Conservation (phyloP, 2,329 filamentous ascomycete genomes). For the Calonectria crousiana region DNA sequence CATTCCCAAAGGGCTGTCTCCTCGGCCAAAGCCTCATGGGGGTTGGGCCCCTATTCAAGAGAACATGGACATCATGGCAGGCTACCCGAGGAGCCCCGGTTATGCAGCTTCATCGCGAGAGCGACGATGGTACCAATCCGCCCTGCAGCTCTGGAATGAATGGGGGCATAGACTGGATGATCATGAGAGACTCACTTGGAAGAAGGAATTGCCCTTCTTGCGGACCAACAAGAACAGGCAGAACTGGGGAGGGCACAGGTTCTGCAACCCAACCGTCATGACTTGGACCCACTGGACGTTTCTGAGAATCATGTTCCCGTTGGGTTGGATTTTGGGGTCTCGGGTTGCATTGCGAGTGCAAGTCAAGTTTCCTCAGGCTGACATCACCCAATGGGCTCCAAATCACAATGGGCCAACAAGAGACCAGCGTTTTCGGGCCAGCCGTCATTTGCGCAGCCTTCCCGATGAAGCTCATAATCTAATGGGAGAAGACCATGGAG, state of each 20-base stretch:
- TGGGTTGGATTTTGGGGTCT: not conserved
- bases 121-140: not conserved
- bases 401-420: not conserved
- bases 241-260: not conserved
- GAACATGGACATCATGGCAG: not conserved
- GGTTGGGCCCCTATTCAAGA: not conserved
- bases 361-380: not conserved
- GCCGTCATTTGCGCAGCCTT: not conserved
- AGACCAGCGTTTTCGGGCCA: not conserved
- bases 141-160: not conserved
- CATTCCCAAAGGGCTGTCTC: not conserved
- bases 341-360: not conserved
- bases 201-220: not conserved
- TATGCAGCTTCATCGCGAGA: not conserved
- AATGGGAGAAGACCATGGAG: not conserved
- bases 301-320: not conserved
- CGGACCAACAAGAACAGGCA: not conserved
- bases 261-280: not conserved
- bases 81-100: not conserved
- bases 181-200: not conserved
- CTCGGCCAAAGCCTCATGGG: not conserved
- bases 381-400: not conserved
- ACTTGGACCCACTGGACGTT: not conserved
- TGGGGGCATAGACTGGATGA: not conserved
- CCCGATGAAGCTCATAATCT: not conserved